phyloP scores from a whole-genome alignment of 1,284 basidiomycete species.

The Rhodotorula sp. region DNA sequence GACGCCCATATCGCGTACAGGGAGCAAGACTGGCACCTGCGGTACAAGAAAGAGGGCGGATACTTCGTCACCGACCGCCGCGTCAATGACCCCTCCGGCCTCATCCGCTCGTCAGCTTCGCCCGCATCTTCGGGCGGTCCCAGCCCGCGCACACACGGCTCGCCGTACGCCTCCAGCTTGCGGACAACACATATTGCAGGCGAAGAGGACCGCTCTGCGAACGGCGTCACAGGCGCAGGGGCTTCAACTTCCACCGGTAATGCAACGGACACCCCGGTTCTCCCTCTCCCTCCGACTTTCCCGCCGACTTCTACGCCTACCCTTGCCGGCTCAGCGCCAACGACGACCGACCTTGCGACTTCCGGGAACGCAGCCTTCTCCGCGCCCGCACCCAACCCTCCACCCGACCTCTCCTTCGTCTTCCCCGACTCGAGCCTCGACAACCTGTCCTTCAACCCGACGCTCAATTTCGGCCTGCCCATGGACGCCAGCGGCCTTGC shows the following conservation, averaged over 20 bases:
- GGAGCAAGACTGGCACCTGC: slow-evolving; percentile 39
- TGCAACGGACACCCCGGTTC: neutral
- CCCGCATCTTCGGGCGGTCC: neutral
- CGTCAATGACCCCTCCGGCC: slow-evolving; percentile 16
- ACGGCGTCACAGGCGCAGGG: neutral
- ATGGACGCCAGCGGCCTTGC: neutral
- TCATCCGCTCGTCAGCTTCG: slow-evolving; percentile 20
- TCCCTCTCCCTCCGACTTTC: neutral
- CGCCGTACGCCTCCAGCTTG: slow-evolving; percentile 23
- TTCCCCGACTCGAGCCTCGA: slow-evolving; percentile 25
- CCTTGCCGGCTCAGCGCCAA: neutral
- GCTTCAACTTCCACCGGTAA: neutral
- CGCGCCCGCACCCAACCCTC: slow-evolving; percentile 8
- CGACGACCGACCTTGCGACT: neutral
- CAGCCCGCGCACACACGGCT: neutral
- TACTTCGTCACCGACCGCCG: slow-evolving; percentile 31
- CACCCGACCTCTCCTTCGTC: slow-evolving; percentile 26
- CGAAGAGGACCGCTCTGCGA: neutral
- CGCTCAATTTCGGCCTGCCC: slow-evolving; percentile 15
- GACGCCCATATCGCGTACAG: neutral
- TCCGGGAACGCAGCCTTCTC: neutral
- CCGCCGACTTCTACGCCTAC: neutral
- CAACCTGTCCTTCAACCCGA: slow-evolving; percentile 36
- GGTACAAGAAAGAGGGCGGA: slow-evolving; percentile 30
- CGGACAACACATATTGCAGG: slow-evolving; percentile 28